Percentiles rank a stretch among this genome's conserved stretches.
Conservation (phyloP, 192 early-diverging fungal genomes). For the Rhizoclosmatium globosum region DNA sequence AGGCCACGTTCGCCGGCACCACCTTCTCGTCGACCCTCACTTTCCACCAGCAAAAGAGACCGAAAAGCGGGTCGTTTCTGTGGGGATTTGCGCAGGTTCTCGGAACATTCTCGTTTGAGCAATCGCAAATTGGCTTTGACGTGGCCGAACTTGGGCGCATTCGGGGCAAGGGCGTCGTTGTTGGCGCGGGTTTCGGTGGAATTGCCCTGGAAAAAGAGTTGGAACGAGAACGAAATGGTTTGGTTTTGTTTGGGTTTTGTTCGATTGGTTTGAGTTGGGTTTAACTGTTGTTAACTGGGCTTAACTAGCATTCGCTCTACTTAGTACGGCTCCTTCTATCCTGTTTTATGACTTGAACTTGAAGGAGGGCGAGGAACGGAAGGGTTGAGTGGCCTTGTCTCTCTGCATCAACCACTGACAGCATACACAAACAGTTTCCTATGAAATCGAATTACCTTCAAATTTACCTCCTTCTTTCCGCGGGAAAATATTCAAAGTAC, state of each 20-base stretch:
- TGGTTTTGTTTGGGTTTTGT: no score
- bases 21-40: neutral
- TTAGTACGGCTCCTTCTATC: slow-evolving; percentile 80
- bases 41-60: neutral
- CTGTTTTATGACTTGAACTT: slow-evolving; percentile 77
- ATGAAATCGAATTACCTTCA: slow-evolving; percentile 65
- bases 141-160: slow-evolving; percentile 46
- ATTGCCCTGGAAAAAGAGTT: slow-evolving; percentile 63
- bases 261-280: neutral
- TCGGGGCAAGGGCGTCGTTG: slow-evolving; percentile 61
- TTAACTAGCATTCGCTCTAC: slow-evolving; percentile 66
- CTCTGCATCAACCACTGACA: neutral
- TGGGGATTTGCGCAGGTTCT: slow-evolving; percentile 83
- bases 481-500: slow-evolving; percentile 70
- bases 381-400: slow-evolving; percentile 58
- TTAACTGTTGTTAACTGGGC: neutral
- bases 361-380: slow-evolving; percentile 70
- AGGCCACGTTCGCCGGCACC: neutral
- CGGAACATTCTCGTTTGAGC: slow-evolving; percentile 76
- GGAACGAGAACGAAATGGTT: slow-evolving; percentile 45
- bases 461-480: slow-evolving; percentile 73
- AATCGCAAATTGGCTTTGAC: neutral
- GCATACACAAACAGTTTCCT: slow-evolving; percentile 57
- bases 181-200: slow-evolving; percentile 46
- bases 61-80: slow-evolving; percentile 45